Evolutionary conservation across 108 stramenopile species (phyloP), one percentile per base, ranked within the genome.

Genomic region (Craspedostauros australis): DNA sequence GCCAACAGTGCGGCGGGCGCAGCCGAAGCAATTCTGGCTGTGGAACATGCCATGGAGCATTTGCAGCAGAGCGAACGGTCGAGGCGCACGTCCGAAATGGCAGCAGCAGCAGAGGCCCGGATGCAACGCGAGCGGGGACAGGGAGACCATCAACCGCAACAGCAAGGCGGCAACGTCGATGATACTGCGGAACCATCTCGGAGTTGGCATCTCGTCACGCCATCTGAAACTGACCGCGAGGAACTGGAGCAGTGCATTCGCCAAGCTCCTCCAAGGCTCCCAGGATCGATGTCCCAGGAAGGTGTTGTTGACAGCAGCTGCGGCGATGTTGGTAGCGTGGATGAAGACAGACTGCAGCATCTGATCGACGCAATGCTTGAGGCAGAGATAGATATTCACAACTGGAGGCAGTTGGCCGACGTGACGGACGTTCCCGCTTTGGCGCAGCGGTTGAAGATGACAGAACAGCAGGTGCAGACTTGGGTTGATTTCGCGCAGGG

Each of bases 401-500:
- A 92, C 33, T 92, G 86, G 91, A 57, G 91, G 50, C 75, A 86
- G 54, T 44, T 91, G 30, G 91, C 86, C 19, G 82, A 84, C 68
- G 64, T 58, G 18, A 53, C 71, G 4, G 26, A 70, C 1, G 28
- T 37, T 3, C 16, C 31, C 19, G 29, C n/a, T 12, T 31, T 62
- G 26, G 54, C 42, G 19, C n/a, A 58, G 25, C 45, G 54, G 25
- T 36, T 57, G 26, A 31, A 9, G 3, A 48, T 58, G 25, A 39
- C 56, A 0, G 26, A 30, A 8, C 51, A 77, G n/a, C 24, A 50
- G 7, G 53, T 87, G 5, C 64, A 65, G 42, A 24, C 18, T 16
- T 88, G 86, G 86, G 77, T 92, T 34, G 78, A 79, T 45, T 50
- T 57, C 19, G 84, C 91, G 16, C 86, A 82, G 46, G 15, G 51